Evolutionary conservation across 2,329 filamentous ascomycete species (phyloP), one percentile per base, ranked within the genome.

Genomic region (Apiospora rasikravindrae): DNA sequence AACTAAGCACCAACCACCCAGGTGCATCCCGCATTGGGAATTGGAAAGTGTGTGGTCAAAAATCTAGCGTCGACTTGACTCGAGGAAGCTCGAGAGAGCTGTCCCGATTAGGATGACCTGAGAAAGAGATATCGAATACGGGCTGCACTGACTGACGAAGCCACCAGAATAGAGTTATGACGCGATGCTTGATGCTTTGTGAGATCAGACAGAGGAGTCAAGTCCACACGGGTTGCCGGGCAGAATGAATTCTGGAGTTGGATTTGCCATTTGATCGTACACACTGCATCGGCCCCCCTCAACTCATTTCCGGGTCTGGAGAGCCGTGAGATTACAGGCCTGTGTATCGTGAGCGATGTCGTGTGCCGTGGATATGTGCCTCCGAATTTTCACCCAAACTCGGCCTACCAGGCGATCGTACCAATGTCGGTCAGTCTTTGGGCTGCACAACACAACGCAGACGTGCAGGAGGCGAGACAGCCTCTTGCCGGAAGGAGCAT

Each of bases 401-500:
- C 45, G 19, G 29, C 53, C 53, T 61, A 61, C 53, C 53, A 61
- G 53, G 26, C 53, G 29, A 61, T 61, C 16, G 53, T 33, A 33
- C 53, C 53, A 61, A 11, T 37, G 53, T 61, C 53, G 53, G 53
- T 61, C 53, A 61, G 53, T 22, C 53, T 37, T 37, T 61, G 53
- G 53, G 53, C 53, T 61, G 53, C 53, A 61, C 22, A 33, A 61
- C 53, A 61, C 53, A 61, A 61, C 53, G 19, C 53, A 61, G 29
- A 61, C 33, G 29, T 61, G 53, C 53, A 61, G 53, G 26, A 49
- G 45, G 45, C 45, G 45, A 49, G 45, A 49, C 45, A 49, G 22
- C 33, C 19, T 47, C 16, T 22, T 47, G 44, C 44, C 44, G 44
- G 44, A 47, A 47, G 16, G 2, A 37, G 33, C 33, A 37, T 37